Conservation (phyloP, 192 early-diverging fungal species). For the Umbelopsis isabellina region DNA sequence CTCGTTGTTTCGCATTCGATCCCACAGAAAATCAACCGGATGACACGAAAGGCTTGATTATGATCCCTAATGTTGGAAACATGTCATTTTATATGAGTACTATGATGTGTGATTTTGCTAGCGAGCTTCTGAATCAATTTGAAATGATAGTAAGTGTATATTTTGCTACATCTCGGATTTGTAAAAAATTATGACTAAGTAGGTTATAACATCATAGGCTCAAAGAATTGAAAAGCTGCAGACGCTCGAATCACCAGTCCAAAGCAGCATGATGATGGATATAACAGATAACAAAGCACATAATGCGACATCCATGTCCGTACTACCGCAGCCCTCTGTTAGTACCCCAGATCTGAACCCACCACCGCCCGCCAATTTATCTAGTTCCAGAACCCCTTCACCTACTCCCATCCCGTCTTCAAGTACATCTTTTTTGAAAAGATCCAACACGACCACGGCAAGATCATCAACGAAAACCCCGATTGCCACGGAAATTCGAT, state of each 20-base stretch:
- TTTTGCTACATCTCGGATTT: background rate
- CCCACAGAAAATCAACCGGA: slow-evolving; percentile 74
- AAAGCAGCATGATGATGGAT: background rate
- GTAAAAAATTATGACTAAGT: background rate
- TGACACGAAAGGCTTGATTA: slow-evolving; percentile 73
- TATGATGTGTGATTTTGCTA: slow-evolving; percentile 80
- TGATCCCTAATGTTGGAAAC: slow-evolving; percentile 82
- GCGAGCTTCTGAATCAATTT: slow-evolving; percentile 70
- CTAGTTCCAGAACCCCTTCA: slow-evolving; percentile 20
- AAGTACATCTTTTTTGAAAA: slow-evolving; percentile 24
- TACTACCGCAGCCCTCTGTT: slow-evolving; percentile 14
- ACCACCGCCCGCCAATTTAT: slow-evolving; percentile 11
- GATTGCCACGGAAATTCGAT: slow-evolving; percentile 42
- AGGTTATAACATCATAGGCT: slow-evolving; percentile 18
- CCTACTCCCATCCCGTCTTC: slow-evolving; percentile 13
- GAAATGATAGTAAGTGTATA: slow-evolving; percentile 56
- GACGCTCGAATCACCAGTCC: slow-evolving; percentile 32
- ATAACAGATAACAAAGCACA: background rate
- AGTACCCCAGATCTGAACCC: slow-evolving; percentile 18
- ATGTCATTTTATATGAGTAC: slow-evolving; percentile 75
- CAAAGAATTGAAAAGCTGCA: slow-evolving; percentile 25
- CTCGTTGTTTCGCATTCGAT: slow-evolving; percentile 82
- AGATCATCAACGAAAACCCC: slow-evolving; percentile 17
- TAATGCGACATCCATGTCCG: background rate
- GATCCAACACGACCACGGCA: slow-evolving; percentile 22